Conservation (phyloP, 345 rosid species). For the Hirschfeldia incana region DNA sequence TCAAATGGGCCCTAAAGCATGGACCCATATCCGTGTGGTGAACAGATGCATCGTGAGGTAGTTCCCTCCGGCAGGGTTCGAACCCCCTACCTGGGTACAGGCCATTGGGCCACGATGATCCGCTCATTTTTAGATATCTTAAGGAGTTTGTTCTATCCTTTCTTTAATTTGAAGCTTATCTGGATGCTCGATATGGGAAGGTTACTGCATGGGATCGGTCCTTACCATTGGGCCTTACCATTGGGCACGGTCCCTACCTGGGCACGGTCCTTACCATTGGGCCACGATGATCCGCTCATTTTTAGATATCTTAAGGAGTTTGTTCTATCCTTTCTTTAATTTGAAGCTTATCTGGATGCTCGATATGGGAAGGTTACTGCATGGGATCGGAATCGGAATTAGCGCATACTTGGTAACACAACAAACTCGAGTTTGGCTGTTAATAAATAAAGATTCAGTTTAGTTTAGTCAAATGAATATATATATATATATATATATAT, state of each 20-base stretch:
- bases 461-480: not conserved
- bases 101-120: no score
- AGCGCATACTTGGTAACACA: conserved; percentile 65
- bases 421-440: not conserved
- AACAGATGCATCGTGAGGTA: no score
- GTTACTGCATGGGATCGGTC: conserved; percentile 63
- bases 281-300: no score
- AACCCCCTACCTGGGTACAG: no score
- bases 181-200: conserved; percentile 71
- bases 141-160: not conserved
- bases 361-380: conserved; percentile 62
- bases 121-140: not conserved
- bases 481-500: not conserved
- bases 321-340: not conserved
- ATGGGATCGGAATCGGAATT: conserved; percentile 71
- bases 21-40: no score
- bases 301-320: not conserved
- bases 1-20: no score
- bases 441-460: not conserved
- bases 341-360: conserved; percentile 59
- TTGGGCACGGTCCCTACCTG: no score
- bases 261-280: no score
- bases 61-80: no score
- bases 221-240: no score
- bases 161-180: conserved; percentile 41